A percentile compares a stretch with the other conserved stretches of the same genome.
Conservation (phyloP, 495 filamentous ascomycete species). For the Talaromyces stipitatus region DNA sequence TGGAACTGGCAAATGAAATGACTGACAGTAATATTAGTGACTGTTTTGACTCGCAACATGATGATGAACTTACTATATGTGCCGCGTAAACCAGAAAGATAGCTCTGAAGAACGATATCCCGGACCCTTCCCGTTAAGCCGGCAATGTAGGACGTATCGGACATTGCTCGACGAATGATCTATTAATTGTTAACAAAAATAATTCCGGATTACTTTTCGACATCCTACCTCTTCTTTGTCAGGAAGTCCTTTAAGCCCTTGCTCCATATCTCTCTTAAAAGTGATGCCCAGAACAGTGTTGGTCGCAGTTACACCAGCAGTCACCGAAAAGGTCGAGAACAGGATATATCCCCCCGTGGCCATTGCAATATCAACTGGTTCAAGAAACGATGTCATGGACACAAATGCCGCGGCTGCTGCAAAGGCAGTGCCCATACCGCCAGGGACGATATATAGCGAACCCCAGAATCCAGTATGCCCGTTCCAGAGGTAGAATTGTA, state of each 20-base stretch:
- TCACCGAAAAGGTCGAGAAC: slow-evolving; percentile 41
- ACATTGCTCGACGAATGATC: slow-evolving; percentile 29
- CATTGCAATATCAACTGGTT: slow-evolving; percentile 44
- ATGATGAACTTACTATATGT: slow-evolving; percentile 25
- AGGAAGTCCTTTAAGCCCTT: slow-evolving; percentile 17
- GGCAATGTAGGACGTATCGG: slow-evolving; percentile 29
- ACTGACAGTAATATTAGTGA: not conserved
- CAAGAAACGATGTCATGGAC: slow-evolving; percentile 45
- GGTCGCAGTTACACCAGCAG: slow-evolving; percentile 40
- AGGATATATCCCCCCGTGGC: slow-evolving; percentile 49
- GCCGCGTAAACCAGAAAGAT: slow-evolving; percentile 26
- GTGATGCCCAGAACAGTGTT: slow-evolving; percentile 34
- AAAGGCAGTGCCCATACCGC: slow-evolving; percentile 49
- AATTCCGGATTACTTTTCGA: not conserved
- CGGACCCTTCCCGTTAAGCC: slow-evolving; percentile 19
- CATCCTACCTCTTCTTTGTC: slow-evolving; percentile 18
- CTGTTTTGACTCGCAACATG: not conserved
- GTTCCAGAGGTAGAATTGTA: slow-evolving; percentile 54
- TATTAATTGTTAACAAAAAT: slow-evolving; percentile 8
- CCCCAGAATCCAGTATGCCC: slow-evolving; percentile 53
- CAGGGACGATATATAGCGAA: slow-evolving; percentile 56
- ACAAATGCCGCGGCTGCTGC: slow-evolving; percentile 47
- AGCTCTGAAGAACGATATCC: slow-evolving; percentile 28
- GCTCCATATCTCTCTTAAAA: slow-evolving; percentile 23
- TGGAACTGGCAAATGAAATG: not conserved